Conservation (phyloP, 768 basidiomycete genomes). For the Ramaria sp. region DNA sequence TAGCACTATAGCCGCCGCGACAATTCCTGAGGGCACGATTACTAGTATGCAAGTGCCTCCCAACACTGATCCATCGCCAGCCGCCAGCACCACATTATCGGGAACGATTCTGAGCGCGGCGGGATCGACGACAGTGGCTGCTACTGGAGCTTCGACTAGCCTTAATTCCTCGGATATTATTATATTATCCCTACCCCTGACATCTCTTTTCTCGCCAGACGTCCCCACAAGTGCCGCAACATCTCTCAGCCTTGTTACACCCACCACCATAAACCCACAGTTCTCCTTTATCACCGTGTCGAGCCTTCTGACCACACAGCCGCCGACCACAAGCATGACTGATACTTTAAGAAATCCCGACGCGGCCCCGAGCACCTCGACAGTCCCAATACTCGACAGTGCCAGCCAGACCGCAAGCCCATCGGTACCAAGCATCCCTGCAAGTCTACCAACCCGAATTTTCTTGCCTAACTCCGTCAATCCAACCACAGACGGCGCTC, state of each 20-base stretch:
- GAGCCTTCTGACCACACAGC: background rate
- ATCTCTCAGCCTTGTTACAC: constrained; percentile 12
- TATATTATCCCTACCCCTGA: background rate
- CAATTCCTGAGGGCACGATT: background rate
- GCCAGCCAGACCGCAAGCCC: background rate
- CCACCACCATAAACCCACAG: constrained; percentile 8
- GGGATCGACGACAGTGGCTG: background rate
- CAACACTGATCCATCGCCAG: background rate
- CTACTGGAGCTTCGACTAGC: background rate
- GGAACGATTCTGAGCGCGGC: constrained; percentile 1
- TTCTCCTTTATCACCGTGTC: background rate
- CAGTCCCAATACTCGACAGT: background rate
- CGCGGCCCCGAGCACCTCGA: background rate
- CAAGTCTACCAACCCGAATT: background rate
- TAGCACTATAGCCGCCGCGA: background rate
- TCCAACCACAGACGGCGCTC: background rate
- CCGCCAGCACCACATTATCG: background rate
- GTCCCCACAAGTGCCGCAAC: background rate
- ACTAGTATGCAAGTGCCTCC: background rate
- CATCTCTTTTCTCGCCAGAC: background rate
- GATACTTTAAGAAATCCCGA: background rate
- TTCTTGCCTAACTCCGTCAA: background rate
- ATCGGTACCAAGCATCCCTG: background rate
- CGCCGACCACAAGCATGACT: background rate
- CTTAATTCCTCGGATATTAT: background rate